Evolutionary conservation across 768 basidiomycete species (phyloP), one percentile per base, ranked within the genome.

Genomic region (Nevesoporus exiguus): DNA sequence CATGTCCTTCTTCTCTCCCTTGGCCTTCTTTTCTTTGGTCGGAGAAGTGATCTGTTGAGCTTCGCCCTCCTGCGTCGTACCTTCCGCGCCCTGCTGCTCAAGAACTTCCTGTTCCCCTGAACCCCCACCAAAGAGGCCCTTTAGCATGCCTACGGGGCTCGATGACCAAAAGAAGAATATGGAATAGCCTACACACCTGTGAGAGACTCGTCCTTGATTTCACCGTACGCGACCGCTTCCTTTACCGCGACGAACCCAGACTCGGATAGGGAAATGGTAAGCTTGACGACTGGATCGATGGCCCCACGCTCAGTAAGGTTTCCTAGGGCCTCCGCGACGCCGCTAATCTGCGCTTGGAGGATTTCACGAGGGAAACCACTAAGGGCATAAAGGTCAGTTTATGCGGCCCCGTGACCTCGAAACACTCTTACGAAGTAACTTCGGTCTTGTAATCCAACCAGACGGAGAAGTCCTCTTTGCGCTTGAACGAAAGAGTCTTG

Each of bases 271-370:
- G 82, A 74, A 47, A 98, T 72, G 0, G 90, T 92, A 17, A 92
- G 86, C 69, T 93, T 94, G 63, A 98, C 79, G 14, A 93, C 82
- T 3, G 93, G 90, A 62, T 94, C 91, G 24, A 80, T 69, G 11
- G 85, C 88, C 9, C 90, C 90, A 2, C 82, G 80, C 44, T 88
- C 87, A 14, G 93, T 95, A 46, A 98, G 78, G 68, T 95, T 97
- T 30, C 73, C 80, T 21, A 94, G 71, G 3, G 92, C 93, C 57
- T 88, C 84, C 3, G 78, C 72, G 45, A 98, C 82, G 31, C 88
- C 91, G 25, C 66, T 70, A 54, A 98, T 77, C 17, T 87, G 80
- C 21, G 83, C 86, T 58, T 90, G 86, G 15, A 89, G 75, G 58
- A 95, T 81, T 44, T 85, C 83, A 14, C 80, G 80, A 5, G 90